Conservation (phyloP, 768 basidiomycete genomes). For the Daedaleopsis sinensis region DNA sequence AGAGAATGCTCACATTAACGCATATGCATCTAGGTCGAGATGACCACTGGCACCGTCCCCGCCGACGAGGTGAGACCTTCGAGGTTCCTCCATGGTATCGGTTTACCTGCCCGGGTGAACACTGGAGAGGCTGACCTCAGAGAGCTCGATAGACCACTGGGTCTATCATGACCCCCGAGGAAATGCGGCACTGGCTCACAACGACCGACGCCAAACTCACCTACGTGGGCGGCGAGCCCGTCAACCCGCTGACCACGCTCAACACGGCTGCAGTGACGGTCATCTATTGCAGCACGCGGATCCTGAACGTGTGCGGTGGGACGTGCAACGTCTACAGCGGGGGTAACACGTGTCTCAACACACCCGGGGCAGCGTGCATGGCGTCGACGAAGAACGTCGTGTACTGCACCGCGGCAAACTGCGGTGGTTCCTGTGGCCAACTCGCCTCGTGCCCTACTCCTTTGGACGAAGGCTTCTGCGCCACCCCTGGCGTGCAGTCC, state of each 20-base stretch:
- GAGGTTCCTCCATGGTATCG: neutral
- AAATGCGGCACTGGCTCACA: slow-evolving; percentile 12
- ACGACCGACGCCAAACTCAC: slow-evolving; percentile 28
- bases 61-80: no score
- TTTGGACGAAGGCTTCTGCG: slow-evolving; percentile 31
- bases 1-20: no score
- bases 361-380: slow-evolving; percentile 36
- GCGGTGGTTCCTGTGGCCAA: slow-evolving; percentile 30
- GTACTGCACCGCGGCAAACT: slow-evolving; percentile 6
- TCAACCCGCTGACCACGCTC: slow-evolving; percentile 17
- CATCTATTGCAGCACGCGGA: slow-evolving; percentile 31
- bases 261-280: slow-evolving; percentile 24
- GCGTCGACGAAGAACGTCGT: slow-evolving; percentile 33
- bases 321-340: slow-evolving; percentile 38
- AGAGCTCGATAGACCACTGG: neutral
- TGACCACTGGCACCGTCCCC: no score
- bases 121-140: neutral
- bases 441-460: slow-evolving; percentile 14
- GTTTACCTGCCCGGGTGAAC: neutral
- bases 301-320: slow-evolving; percentile 32
- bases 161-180: slow-evolving; percentile 7
- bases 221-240: slow-evolving; percentile 22
- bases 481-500: slow-evolving; percentile 34
- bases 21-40: no score
- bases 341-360: slow-evolving; percentile 29